Conservation (phyloP, 225 moss, liverwort and hornwort species). For the Pleurozium schreberi region DNA sequence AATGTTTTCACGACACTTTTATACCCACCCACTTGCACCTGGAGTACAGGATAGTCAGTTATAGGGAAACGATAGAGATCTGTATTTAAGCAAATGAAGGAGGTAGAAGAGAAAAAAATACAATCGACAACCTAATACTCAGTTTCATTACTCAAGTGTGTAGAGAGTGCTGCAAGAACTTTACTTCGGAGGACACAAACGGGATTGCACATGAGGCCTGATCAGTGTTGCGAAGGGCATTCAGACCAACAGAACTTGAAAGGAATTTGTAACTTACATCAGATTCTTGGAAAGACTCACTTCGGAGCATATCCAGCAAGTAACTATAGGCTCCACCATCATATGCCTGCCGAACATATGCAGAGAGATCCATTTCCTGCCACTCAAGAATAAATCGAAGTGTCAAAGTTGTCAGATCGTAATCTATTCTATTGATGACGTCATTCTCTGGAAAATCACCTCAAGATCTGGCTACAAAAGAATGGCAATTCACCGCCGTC, state of each 20-base stretch:
- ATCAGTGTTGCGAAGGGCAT: neutral
- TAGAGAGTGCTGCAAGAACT: neutral
- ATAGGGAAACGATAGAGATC: neutral
- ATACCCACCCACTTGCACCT: slow-evolving; percentile 89
- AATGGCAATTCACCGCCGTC: neutral
- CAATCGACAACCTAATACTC: neutral
- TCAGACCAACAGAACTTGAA: neutral
- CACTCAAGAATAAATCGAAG: neutral
- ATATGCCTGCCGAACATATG: slow-evolving; percentile 73
- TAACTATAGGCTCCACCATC: slow-evolving; percentile 73
- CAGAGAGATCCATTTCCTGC: slow-evolving; percentile 74
- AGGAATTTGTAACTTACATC: slow-evolving; percentile 48
- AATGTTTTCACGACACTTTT: slow-evolving; percentile 95
- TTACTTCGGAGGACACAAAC: neutral
- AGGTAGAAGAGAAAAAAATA: neutral
- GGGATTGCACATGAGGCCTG: neutral
- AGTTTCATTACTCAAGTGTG: neutral
- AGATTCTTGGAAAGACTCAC: slow-evolving; percentile 79
- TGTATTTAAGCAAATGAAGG: neutral
- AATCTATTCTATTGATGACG: neutral
- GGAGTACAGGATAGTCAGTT: neutral
- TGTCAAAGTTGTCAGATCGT: neutral
- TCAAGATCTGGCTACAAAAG: neutral
- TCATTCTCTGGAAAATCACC: neutral
- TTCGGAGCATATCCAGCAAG: slow-evolving; percentile 79